Percentiles rank a stretch among this genome's conserved stretches.
Evolutionary conservation across 2,329 filamentous ascomycete genomes (phyloP).

Genomic region (Venturia pyrina): DNA sequence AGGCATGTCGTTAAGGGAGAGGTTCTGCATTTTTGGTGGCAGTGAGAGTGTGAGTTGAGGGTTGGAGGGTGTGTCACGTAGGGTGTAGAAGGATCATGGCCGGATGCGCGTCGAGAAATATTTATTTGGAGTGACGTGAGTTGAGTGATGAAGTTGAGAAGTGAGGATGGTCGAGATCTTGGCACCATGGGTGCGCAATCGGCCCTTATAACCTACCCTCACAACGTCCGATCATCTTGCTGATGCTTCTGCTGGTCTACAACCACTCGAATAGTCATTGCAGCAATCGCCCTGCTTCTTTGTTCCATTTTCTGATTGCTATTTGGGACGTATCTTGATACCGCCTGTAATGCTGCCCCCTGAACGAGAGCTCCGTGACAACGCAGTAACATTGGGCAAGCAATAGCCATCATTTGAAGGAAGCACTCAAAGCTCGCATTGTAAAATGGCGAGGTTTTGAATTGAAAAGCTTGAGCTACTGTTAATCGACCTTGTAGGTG

Average conservation of each 20-base stretch:
- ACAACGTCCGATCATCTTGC: neutral
- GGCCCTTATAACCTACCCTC: neutral
- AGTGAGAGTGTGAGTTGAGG: neutral
- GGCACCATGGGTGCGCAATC: neutral
- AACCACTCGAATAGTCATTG: neutral
- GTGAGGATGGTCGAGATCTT: neutral
- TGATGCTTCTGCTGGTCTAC: neutral
- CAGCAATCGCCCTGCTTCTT: neutral
- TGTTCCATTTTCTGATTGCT: neutral
- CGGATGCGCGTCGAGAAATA: neutral
- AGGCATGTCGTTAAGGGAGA: constrained; percentile 13
- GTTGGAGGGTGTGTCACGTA: neutral
- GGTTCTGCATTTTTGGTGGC: constrained; percentile 13
- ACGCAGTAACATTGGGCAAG: neutral
- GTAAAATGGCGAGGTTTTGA: too few species aligned
- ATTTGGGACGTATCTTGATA: neutral
- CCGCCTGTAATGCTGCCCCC: neutral
- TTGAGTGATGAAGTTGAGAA: neutral
- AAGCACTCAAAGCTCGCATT: neutral
- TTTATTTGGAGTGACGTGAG: neutral
- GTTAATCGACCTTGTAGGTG: too few species aligned
- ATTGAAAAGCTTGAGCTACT: too few species aligned
- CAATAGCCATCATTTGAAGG: neutral
- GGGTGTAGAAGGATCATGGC: constrained; percentile 1
- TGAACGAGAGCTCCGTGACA: neutral